Base-by-base conservation (phyloP, 768 basidiomycete genomes). In the Panaeolus cyanescens region DNA sequence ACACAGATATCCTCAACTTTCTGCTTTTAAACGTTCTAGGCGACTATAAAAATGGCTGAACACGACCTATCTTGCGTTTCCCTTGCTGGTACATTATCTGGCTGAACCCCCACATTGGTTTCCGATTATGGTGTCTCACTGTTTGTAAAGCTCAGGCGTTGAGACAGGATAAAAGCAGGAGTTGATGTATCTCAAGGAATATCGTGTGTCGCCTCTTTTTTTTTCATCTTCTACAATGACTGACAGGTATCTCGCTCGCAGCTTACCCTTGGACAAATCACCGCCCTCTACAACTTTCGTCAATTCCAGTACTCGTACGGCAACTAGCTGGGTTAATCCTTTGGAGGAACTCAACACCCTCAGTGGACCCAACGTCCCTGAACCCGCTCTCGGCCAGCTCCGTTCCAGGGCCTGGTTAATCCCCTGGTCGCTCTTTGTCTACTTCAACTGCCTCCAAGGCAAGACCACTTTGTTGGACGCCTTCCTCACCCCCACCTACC, bases 291-390 rank as follows among this genome's bases (percentile, higher is more conserved):
- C 82, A 94, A 95, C 78, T 98, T 96, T 77, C 96, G 97, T 58
- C 92, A 98, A 72, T 99, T 96, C 80, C 96, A 97, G 78, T 99
- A 94, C 78, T 93, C 96, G n/a, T 93, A 93, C 74, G 97, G 97
- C 42, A 94, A 95, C 75, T 99, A 88, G 91, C 67, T 98, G 95
- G 95, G 93, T 95, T 61, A 84, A 89, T n/a, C 95, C 96, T 0
- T 84, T 97, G 12, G 92, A 94, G 69, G 96, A 98, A 72, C 89
- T 99, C 68, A 95, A 96, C 80, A 90, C 92, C 31, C 86, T 99
- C n/a, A 87, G 94, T 10, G 67, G 71, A 53, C 67, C 56, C 70
- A 73, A 65, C 62, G 77, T 68, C 57, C 82, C 88, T 54, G 85
- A 89, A 36, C 89, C 90, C n/a, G 88, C 91, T 0, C 84, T 96